These are phyloP conservation scores for Rosa lucieae DNA, from an alignment of 306 rosid species.

Conservation along the genomic window DNA sequence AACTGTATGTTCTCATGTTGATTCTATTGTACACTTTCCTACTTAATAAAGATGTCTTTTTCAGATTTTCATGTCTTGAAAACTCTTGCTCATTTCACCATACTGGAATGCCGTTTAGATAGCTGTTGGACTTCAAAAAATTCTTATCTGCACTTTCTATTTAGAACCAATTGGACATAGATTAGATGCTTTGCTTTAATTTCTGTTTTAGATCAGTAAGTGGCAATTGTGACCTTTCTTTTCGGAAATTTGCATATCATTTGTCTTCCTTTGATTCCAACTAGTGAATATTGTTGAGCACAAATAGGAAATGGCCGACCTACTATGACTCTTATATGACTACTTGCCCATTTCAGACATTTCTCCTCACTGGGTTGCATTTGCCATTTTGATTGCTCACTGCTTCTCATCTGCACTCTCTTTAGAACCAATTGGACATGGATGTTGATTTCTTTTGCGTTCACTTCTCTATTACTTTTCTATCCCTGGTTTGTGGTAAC, in stretches of 20 bases:
- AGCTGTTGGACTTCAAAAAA: neutral
- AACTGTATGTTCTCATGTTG: conserved; percentile 1
- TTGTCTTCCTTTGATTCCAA: conserved; percentile 17
- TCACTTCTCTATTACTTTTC: too few species aligned
- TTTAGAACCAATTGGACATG: neutral
- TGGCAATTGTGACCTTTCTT: neutral
- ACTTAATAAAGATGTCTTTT: neutral
- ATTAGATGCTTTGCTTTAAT: neutral
- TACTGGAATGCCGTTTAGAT: neutral
- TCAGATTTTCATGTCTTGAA: neutral
- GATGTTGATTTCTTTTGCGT: neutral
- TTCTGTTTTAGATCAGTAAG: neutral
- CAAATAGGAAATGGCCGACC: neutral
- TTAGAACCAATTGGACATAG: neutral
- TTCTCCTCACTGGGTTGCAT: neutral
- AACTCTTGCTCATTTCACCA: neutral
- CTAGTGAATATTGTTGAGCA: neutral
- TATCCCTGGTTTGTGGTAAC: conserved; percentile 14
- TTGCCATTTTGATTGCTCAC: neutral
- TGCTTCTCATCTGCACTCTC: neutral
- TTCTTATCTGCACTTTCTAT: neutral
- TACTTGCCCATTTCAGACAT: neutral
- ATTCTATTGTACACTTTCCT: neutral
- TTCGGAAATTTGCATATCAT: conserved; percentile 23
- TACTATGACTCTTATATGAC: neutral